phyloP scores from a whole-genome alignment of 495 filamentous ascomycete species.

The Pyronema omphalodes region DNA sequence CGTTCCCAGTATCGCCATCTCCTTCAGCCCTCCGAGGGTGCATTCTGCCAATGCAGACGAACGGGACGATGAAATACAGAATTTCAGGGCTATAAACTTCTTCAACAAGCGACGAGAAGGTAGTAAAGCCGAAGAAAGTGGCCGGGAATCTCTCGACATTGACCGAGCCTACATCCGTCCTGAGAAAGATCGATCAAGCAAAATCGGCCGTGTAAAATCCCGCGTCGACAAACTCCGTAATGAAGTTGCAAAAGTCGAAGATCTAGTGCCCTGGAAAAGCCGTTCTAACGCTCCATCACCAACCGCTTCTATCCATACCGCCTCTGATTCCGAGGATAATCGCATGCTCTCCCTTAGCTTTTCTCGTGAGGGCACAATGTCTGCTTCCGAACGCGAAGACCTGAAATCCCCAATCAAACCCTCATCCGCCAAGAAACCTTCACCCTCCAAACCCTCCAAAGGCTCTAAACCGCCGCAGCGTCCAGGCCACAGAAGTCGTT shows the following conservation, averaged over 20 bases:
- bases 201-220: conserved; percentile 12
- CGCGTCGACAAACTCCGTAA: conserved; percentile 22
- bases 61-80: conserved; percentile 4
- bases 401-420: conserved; percentile 7
- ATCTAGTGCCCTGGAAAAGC: conserved; percentile 11
- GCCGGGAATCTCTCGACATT: conserved; percentile 16
- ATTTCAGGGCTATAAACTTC: conserved; percentile 14
- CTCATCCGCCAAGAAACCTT: neutral
- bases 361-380: conserved; percentile 4
- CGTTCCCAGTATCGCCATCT: conserved; percentile 23
- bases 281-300: conserved; percentile 11
- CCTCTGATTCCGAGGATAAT: conserved; percentile 18
- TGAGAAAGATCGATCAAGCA: conserved; percentile 6
- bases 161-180: neutral
- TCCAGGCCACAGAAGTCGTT: conserved; percentile 6
- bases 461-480: conserved; percentile 5
- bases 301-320: conserved; percentile 14
- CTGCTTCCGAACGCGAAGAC: conserved; percentile 14
- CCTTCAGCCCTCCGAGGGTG: conserved; percentile 15
- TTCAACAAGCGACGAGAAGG: conserved; percentile 14
- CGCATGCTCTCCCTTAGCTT: neutral
- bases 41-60: conserved; percentile 9
- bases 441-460: conserved; percentile 6
- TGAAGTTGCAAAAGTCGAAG: conserved; percentile 20
- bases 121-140: conserved; percentile 8